Evolutionary conservation across 176 grass and related monocot genomes (phyloP).

Genomic region (Miscanthus lutarioriparius): DNA sequence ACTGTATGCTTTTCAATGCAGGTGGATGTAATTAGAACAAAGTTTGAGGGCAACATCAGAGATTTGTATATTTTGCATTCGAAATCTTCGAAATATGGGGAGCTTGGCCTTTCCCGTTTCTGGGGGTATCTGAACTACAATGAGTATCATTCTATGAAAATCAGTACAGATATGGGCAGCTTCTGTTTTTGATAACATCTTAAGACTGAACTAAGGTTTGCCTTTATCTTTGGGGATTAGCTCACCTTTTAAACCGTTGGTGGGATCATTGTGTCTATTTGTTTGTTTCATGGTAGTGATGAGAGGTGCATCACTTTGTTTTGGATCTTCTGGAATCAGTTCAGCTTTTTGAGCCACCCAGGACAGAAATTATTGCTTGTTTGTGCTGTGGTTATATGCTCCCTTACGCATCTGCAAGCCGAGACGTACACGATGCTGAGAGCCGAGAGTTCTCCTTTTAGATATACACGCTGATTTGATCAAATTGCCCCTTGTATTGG

Average conservation of each 20-base stretch:
- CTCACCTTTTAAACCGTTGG: background rate
- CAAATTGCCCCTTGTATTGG: background rate
- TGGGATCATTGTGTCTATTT: background rate
- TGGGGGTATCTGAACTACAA: constrained; percentile 96
- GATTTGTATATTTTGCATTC: constrained; percentile 66
- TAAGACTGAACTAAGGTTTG: background rate
- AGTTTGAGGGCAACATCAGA: constrained; percentile 70
- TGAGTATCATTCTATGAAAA: constrained; percentile 56
- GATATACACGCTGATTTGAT: background rate
- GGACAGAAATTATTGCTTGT: background rate
- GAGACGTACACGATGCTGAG: background rate
- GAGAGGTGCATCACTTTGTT: constrained; percentile 6
- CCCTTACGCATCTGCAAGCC: background rate
- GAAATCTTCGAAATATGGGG: constrained; percentile 72
- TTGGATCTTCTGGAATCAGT: constrained; percentile 19
- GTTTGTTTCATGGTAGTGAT: constrained; percentile 2
- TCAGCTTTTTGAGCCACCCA: background rate
- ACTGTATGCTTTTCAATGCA: constrained; percentile 40
- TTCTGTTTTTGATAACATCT: constrained; percentile 41
- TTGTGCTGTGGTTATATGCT: constrained; percentile 7
- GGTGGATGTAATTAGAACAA: constrained; percentile 57
- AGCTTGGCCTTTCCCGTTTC: constrained; percentile 74
- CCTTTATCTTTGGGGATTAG: background rate
- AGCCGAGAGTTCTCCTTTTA: background rate
- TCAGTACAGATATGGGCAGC: constrained; percentile 42